These are phyloP conservation scores for Deinandra increscens DNA, from an alignment of 129 eudicot genomes.

Conservation along the genomic window DNA sequence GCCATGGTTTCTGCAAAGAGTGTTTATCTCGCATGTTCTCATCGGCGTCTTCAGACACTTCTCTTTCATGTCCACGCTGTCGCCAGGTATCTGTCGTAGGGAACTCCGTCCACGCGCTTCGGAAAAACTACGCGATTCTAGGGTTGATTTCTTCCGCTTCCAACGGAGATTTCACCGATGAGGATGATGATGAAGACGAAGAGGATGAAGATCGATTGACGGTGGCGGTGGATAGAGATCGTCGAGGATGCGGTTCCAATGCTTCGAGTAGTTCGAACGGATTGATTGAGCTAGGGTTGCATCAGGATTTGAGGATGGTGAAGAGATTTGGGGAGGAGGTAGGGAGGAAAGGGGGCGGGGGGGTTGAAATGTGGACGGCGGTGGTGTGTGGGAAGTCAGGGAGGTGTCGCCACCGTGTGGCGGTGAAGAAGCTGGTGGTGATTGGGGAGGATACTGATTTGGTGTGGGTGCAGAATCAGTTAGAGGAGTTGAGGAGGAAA, in stretches of 20 bases:
- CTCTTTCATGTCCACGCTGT: constrained; percentile 84
- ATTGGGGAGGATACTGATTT: constrained; percentile 70
- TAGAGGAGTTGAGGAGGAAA: constrained; percentile 65
- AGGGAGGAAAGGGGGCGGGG: constrained; percentile 39
- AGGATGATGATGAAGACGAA: constrained; percentile 37
- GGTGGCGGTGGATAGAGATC: constrained; percentile 28
- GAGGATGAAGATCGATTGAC: constrained; percentile 32
- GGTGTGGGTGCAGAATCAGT: constrained; percentile 80
- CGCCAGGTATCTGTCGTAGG: constrained; percentile 90
- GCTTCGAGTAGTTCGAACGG: constrained; percentile 31
- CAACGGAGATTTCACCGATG: constrained; percentile 44
- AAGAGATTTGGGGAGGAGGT: constrained; percentile 56
- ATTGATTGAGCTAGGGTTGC: constrained; percentile 56
- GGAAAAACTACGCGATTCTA: constrained; percentile 74
- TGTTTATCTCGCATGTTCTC: constrained; percentile 72
- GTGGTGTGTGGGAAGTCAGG: constrained; percentile 48
- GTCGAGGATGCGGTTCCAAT: constrained; percentile 34
- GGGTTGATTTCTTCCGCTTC: constrained; percentile 41
- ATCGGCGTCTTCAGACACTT: constrained; percentile 51
- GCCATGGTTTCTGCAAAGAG: constrained; percentile 87
- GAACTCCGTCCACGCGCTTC: constrained; percentile 72
- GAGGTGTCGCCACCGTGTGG: constrained; percentile 74
- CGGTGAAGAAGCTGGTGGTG: constrained; percentile 74
- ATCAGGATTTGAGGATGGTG: constrained; percentile 64
- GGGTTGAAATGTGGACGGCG: constrained; percentile 83